These are phyloP conservation scores for Fusarium tuaranense DNA, from an alignment of 2,329 filamentous ascomycete species.

Conservation along the genomic window DNA sequence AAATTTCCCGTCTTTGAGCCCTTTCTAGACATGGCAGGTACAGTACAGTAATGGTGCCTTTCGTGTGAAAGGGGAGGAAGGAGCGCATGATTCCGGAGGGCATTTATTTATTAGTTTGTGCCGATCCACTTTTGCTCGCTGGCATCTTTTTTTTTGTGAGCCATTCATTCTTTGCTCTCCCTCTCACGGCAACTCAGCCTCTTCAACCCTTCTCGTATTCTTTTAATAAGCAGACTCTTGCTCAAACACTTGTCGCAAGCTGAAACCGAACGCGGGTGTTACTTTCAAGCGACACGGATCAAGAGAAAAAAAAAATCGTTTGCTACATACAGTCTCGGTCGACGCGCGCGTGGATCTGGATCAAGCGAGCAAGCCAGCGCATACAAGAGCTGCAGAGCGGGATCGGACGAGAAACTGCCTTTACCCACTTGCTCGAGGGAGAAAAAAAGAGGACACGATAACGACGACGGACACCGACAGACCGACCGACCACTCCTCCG, in stretches of 20 bases:
- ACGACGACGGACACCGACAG: slow-evolving; percentile 17
- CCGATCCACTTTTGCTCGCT: slow-evolving; percentile 35
- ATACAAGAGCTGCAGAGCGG: slow-evolving; percentile 20
- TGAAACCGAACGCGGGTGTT: neutral
- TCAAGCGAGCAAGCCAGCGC: slow-evolving; percentile 8
- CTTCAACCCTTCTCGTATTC: slow-evolving; percentile 4
- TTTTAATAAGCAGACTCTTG: neutral
- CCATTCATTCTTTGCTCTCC: slow-evolving; percentile 22
- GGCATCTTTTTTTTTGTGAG: slow-evolving; percentile 24
- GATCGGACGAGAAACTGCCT: slow-evolving; percentile 25
- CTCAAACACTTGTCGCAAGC: slow-evolving; percentile 2
- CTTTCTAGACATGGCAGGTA: neutral
- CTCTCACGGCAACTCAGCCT: neutral
- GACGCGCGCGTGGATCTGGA: neutral
- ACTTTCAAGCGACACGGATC: neutral
- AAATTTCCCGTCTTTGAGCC: neutral
- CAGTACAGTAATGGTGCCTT: neutral
- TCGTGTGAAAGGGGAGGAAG: neutral
- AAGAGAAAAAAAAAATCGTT: neutral
- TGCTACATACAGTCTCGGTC: neutral
- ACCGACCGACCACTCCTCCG: slow-evolving; percentile 12
- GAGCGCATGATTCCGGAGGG: neutral
- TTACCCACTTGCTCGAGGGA: slow-evolving; percentile 29
- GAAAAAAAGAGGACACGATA: slow-evolving; percentile 32
- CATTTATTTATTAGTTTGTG: slow-evolving; percentile 9